Percentiles rank a stretch among this genome's conserved stretches.
phyloP scores from a whole-genome alignment of 2,329 filamentous ascomycete species.

The Fusarium gaditjirri region DNA sequence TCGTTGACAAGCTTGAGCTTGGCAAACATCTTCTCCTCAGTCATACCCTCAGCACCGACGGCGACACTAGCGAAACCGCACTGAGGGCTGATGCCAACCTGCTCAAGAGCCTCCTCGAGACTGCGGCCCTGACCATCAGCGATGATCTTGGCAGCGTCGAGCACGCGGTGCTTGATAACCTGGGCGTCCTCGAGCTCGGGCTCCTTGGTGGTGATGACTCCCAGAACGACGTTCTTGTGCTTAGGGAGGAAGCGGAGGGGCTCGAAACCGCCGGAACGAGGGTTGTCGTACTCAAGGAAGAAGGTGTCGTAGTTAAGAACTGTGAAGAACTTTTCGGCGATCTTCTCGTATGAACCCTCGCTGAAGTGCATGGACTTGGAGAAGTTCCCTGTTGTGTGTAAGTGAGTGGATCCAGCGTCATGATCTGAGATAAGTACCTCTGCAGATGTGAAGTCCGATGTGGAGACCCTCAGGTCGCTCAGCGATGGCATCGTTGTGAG shows the following conservation, averaged over 20 bases:
- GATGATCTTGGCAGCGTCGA: constrained; percentile 71
- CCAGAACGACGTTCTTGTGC: constrained; percentile 70
- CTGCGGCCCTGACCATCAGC: constrained; percentile 71
- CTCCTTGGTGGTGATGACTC: constrained; percentile 71
- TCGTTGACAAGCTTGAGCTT: constrained; percentile 75
- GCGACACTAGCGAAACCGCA: constrained; percentile 77
- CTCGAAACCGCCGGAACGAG: constrained; percentile 70
- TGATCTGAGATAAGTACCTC: constrained; percentile 39
- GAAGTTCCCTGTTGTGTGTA: constrained; percentile 61
- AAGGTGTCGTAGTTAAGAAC: constrained; percentile 70
- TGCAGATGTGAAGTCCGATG: constrained; percentile 73
- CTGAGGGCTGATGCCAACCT: constrained; percentile 75
- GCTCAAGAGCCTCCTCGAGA: constrained; percentile 71
- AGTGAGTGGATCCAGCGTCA: background rate
- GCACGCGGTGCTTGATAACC: constrained; percentile 64
- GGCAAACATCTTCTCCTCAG: constrained; percentile 74
- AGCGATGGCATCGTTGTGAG: constrained; percentile 77
- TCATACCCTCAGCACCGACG: constrained; percentile 71
- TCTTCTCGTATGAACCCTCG: constrained; percentile 71
- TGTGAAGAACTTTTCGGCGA: constrained; percentile 69
- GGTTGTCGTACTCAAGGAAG: constrained; percentile 70
- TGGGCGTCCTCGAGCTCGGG: constrained; percentile 65
- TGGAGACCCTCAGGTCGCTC: constrained; percentile 73
- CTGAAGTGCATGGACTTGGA: constrained; percentile 71
- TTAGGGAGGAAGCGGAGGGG: constrained; percentile 68